phyloP scores from a whole-genome alignment of 2,329 filamentous ascomycete species.

The Fusarium xylarioides region DNA sequence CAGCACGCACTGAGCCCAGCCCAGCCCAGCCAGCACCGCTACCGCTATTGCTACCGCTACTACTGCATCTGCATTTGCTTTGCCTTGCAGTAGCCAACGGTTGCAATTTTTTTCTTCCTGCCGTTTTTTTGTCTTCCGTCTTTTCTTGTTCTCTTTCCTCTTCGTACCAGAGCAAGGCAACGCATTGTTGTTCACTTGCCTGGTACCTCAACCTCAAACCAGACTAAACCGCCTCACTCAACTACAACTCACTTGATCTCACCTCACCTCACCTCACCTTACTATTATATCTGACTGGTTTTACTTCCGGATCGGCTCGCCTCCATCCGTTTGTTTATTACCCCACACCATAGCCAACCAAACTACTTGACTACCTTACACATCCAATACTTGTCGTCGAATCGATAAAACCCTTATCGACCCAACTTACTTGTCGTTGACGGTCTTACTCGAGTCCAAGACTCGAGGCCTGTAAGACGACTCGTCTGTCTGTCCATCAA shows the following conservation, averaged over 20 bases:
- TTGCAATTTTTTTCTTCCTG: slow-evolving; percentile 36
- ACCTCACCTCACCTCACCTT: not conserved
- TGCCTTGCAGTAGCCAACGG: slow-evolving; percentile 33
- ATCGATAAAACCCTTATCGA: slow-evolving; percentile 42
- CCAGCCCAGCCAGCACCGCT: slow-evolving; percentile 42
- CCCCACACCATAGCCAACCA: slow-evolving; percentile 44
- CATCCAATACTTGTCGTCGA: slow-evolving; percentile 24
- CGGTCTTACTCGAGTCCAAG: slow-evolving; percentile 9
- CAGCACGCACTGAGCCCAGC: slow-evolving; percentile 14
- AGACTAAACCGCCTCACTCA: slow-evolving; percentile 16
- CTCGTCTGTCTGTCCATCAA: not conserved
- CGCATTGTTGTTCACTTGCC: slow-evolving; percentile 9
- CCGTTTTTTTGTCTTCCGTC: slow-evolving; percentile 39
- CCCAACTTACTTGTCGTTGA: slow-evolving; percentile 6
- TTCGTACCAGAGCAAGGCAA: slow-evolving; percentile 10
- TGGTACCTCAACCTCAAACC: slow-evolving; percentile 26
- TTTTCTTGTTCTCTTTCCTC: slow-evolving; percentile 27
- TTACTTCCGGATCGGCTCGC: slow-evolving; percentile 27
- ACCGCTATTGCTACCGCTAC: not conserved
- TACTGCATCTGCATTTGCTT: slow-evolving; percentile 23
- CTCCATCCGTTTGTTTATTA: slow-evolving; percentile 32
- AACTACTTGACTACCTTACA: slow-evolving; percentile 2
- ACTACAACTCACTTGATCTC: slow-evolving; percentile 1
- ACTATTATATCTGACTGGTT: not conserved
- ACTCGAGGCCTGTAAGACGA: not conserved